phyloP scores from a whole-genome alignment of 2,329 filamentous ascomycete genomes.

The Keithomyces neogunnii region DNA sequence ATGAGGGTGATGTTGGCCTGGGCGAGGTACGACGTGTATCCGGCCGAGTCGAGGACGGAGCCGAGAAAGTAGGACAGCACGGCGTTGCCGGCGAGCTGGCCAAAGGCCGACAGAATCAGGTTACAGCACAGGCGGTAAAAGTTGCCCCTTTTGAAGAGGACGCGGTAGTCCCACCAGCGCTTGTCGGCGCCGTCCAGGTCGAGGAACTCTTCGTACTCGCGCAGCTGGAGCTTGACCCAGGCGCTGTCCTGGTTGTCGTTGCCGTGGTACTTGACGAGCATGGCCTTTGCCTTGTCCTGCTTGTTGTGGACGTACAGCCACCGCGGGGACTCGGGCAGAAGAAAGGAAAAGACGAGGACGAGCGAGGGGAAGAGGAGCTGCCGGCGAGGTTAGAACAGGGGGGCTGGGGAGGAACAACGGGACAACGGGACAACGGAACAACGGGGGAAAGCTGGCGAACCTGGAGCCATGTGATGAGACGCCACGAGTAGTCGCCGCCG shows the following conservation, averaged over 20 bases:
- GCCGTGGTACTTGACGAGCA: constrained; percentile 32
- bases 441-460: background rate
- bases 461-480: constrained; percentile 31
- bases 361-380: constrained; percentile 34
- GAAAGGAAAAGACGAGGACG: constrained; percentile 20
- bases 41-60: background rate
- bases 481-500: constrained; percentile 27
- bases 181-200: constrained; percentile 37
- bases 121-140: constrained; percentile 33
- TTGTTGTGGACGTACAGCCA: constrained; percentile 30
- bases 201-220: constrained; percentile 35
- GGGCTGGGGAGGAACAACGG: background rate
- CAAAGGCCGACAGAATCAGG: constrained; percentile 30
- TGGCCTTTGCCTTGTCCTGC: constrained; percentile 16
- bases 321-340: constrained; percentile 20
- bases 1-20: constrained; percentile 44
- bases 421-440: too few relatives aligned
- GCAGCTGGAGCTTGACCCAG: constrained; percentile 28
- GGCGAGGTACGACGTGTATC: constrained; percentile 9
- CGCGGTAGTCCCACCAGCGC: constrained; percentile 39
- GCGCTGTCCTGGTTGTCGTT: constrained; percentile 28
- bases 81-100: constrained; percentile 19
- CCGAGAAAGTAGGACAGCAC: background rate
- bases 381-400: too few relatives aligned
- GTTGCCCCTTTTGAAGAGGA: constrained; percentile 30